phyloP scores from a whole-genome alignment of 441 rosid genomes.

The Adansonia gregorii region DNA sequence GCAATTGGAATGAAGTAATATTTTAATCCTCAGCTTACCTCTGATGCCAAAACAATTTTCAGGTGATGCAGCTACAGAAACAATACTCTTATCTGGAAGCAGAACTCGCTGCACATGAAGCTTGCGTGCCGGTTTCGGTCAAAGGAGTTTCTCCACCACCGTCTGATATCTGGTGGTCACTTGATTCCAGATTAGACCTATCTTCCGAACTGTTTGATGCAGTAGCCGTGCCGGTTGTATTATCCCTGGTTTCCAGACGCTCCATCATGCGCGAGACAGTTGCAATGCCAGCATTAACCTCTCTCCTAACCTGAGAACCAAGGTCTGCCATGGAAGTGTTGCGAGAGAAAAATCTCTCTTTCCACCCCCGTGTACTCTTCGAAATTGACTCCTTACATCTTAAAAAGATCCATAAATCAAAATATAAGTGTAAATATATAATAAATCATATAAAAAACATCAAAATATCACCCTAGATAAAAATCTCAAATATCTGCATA shows the following conservation, averaged over 20 bases:
- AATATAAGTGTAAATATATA: background rate
- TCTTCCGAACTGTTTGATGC: conserved; percentile 41
- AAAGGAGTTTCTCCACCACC: conserved; percentile 35
- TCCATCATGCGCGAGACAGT: conserved; percentile 9
- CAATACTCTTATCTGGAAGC: conserved; percentile 46
- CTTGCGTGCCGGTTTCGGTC: conserved; percentile 40
- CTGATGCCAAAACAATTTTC: conserved; percentile 10
- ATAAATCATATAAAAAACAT: background rate
- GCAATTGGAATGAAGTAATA: background rate
- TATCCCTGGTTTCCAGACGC: background rate
- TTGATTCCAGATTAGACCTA: conserved; percentile 35
- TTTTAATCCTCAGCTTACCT: conserved; percentile 5
- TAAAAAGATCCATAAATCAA: background rate
- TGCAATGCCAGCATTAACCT: conserved; percentile 58
- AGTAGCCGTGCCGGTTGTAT: conserved; percentile 38
- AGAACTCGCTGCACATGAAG: conserved; percentile 56
- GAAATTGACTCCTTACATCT: conserved; percentile 3
- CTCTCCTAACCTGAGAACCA: conserved; percentile 69
- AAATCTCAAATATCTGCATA: background rate
- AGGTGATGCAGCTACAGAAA: conserved; percentile 23
- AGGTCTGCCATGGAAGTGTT: conserved; percentile 53
- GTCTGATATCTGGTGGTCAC: conserved; percentile 37
- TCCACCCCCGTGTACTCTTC: conserved; percentile 33
- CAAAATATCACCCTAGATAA: background rate
- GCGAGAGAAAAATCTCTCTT: conserved; percentile 67